Base-by-base conservation (phyloP, 2,329 filamentous ascomycete species). In the Penicillium sp. region DNA sequence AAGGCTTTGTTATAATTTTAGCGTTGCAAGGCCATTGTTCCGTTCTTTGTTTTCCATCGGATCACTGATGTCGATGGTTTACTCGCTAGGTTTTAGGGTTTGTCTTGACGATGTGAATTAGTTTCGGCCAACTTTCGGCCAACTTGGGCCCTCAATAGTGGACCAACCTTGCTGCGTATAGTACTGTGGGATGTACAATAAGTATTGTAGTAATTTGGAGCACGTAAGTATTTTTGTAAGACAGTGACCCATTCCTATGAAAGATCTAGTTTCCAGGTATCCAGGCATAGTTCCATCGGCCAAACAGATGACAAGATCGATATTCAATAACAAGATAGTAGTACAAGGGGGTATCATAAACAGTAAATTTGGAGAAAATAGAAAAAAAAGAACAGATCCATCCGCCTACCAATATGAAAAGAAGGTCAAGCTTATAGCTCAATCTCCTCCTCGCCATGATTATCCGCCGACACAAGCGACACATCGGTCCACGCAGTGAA, bases 381-480 rank as follows among this genome's bases (percentile, higher is more conserved):
- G 5, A 15, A 23, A 43, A 34, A 31, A 48, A n/a, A 21, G 19
- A 21, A 21, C 19, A 21, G 19, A 21, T 21, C 19, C 19, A 21
- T 21, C 19, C 19, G 19, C 19, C 19, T 21, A 21, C 19, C 19
- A 21, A 21, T 21, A 33, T 13, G 9, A 39, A 43, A 13, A 23
- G 7, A 50, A 48, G 19, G 21, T 16, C 27, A 39, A 45, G 31
- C n/a, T 65, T 52, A 79, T 34, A 80, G 58, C 60, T 80, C 78
- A 53, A 72, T 54, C 57, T 80, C 78, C 47, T 72, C 67, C 53
- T 74, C 67, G 0, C 70, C 68, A 65, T 80, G 76, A 58, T 78
- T 78, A 62, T 75, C 71, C 6, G 74, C 71, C 27, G 78, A 81
- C 31, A 79, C 68, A 29, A 81, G 65, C 4, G 76, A 67, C n/a